Evolutionary conservation across 75 land plant genomes (phyloP).

Genomic region (Pinus taeda): DNA sequence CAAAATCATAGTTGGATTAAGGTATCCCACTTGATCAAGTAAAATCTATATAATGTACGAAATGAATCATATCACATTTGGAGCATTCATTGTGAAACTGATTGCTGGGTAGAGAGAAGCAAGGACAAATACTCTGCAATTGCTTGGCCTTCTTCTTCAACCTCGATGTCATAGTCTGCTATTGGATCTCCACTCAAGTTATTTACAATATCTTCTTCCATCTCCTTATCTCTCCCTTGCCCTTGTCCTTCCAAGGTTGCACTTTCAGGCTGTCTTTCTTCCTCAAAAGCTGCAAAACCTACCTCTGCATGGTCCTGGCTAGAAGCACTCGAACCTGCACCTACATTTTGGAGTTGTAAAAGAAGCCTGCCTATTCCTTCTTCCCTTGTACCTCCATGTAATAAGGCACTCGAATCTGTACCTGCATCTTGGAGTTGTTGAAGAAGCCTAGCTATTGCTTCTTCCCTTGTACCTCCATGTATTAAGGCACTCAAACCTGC

Average conservation of each 20-base stretch:
- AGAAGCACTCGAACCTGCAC: background rate
- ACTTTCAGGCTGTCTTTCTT: constrained; percentile 8
- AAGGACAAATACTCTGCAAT: constrained; percentile 70
- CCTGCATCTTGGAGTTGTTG: too few species aligned
- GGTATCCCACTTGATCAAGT: too few species aligned
- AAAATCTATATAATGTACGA: too few species aligned
- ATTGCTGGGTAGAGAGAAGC: constrained; percentile 20
- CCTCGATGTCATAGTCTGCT: constrained; percentile 85
- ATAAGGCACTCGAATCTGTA: too few species aligned
- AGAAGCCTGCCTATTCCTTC: constrained; percentile 11
- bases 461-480: constrained; percentile 17
- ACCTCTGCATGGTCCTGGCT: background rate
- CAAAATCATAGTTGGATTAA: too few species aligned
- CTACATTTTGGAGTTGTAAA: background rate
- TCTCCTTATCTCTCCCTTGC: constrained; percentile 53
- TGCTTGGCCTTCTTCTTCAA: constrained; percentile 91
- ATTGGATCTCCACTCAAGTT: constrained; percentile 67
- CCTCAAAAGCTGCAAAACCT: background rate
- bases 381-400: too few species aligned
- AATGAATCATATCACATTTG: too few species aligned
- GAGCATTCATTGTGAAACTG: background rate
- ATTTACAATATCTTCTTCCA: constrained; percentile 79
- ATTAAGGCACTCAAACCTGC: constrained; percentile 26
- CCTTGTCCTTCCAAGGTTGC: constrained; percentile 10
- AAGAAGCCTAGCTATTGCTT: constrained; percentile 20